Percentiles rank a stretch among this genome's conserved stretches.
Evolutionary conservation across 371 early-diverging fungal species (phyloP).

Genomic region (Smittium culicis): DNA sequence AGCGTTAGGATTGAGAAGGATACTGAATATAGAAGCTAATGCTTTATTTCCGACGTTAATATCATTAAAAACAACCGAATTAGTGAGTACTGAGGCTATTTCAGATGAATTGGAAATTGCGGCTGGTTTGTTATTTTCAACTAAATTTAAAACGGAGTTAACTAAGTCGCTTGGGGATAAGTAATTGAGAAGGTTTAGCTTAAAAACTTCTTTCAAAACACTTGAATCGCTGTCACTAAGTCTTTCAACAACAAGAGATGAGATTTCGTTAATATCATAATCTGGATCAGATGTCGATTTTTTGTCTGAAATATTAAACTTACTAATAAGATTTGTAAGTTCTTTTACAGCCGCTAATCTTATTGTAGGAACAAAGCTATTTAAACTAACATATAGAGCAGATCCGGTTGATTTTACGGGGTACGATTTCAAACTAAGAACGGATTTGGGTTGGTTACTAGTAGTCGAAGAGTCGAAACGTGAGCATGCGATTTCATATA

Average conservation of each 20-base stretch:
- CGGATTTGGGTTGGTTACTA: not conserved
- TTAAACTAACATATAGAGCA: constrained; percentile 24
- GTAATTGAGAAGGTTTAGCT: not conserved
- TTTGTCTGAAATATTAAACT: not conserved
- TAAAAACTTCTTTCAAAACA: not conserved
- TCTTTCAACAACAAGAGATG: not conserved
- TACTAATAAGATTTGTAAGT: not conserved
- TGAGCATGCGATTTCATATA: not conserved
- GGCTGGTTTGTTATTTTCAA: not conserved
- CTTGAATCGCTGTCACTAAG: not conserved
- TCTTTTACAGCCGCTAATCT: constrained; percentile 16
- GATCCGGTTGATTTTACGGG: constrained; percentile 18
- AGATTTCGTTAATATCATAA: not conserved
- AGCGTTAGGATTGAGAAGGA: not conserved
- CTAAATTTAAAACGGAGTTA: not conserved
- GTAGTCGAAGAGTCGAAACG: not conserved
- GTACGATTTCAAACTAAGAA: not conserved
- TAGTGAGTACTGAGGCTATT: not conserved
- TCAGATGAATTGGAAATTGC: not conserved
- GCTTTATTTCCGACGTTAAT: not conserved
- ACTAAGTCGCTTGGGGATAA: not conserved
- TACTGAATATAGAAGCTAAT: not conserved
- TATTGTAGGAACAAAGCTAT: constrained; percentile 23
- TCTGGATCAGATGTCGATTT: not conserved
- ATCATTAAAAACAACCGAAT: not conserved